These are phyloP conservation scores for Euptelea pleiosperma DNA, from an alignment of 164 flowering plant species.

Conservation along the genomic window DNA sequence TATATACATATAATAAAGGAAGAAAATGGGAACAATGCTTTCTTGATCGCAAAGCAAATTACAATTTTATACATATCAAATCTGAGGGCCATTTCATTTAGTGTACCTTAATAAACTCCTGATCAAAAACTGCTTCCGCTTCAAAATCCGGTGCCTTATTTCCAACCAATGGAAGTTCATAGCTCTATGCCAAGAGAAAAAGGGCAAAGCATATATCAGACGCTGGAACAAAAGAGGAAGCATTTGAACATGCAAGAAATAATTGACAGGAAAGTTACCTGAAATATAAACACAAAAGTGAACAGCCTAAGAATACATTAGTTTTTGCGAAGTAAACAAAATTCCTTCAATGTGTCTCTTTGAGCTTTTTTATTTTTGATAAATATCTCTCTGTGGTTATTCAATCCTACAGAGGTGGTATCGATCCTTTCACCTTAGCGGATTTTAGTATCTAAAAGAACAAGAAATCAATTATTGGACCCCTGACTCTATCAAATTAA, in stretches of 20 bases:
- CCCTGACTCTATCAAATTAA: no score
- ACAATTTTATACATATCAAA: background rate
- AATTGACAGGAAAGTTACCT: background rate
- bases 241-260: no score
- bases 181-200: conserved; percentile 27
- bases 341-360: background rate
- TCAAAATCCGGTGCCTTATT: conserved; percentile 93
- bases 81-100: background rate
- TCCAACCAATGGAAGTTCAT: conserved; percentile 81
- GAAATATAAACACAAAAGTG: background rate
- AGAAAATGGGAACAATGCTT: no score
- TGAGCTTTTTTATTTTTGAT: no score
- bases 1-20: no score
- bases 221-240: no score
- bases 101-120: conserved; percentile 87
- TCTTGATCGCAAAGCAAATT: background rate
- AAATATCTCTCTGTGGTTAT: no score
- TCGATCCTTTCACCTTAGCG: no score
- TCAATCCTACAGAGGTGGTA: no score
- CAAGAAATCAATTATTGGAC: no score
- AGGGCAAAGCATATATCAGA: background rate
- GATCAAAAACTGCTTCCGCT: conserved; percentile 99
- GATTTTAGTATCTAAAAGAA: no score
- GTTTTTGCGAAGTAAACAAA: no score
- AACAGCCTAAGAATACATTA: background rate